These are phyloP conservation scores for Candida peoriensis DNA, from an alignment of 805 yeast genomes.

Conservation along the genomic window DNA sequence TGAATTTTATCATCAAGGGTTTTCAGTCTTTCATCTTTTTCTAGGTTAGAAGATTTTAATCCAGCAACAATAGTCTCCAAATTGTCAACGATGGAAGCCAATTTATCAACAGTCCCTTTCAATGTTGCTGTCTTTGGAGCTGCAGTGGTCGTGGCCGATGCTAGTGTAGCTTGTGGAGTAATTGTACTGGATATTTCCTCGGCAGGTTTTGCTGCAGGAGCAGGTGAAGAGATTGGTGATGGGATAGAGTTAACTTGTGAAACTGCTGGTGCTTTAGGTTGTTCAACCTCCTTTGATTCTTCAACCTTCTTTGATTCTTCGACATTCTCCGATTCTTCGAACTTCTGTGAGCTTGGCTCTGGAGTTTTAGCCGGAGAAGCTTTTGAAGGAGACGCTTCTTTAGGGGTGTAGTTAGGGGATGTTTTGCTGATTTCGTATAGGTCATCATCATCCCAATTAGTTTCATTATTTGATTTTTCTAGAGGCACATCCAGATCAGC, in stretches of 20 bases:
- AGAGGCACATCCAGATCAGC: conserved; percentile 34
- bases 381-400: too few species aligned
- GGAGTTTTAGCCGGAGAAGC: conserved; percentile 10
- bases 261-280: conserved; percentile 10
- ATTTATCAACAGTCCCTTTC: conserved; percentile 65
- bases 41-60: conserved; percentile 49
- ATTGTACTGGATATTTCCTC: too few species aligned
- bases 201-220: conserved; percentile 12
- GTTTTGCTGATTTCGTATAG: too few species aligned
- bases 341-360: conserved; percentile 8
- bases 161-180: too few species aligned
- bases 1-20: conserved; percentile 60
- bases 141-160: too few species aligned
- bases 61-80: conserved; percentile 52
- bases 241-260: conserved; percentile 8
- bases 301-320: conserved; percentile 14
- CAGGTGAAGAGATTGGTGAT: conserved; percentile 8
- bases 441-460: conserved; percentile 34
- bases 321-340: conserved; percentile 1
- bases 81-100: conserved; percentile 50
- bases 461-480: conserved; percentile 18
- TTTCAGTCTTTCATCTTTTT: conserved; percentile 58
- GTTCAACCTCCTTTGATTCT: conserved; percentile 1
- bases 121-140: conserved; percentile 49
- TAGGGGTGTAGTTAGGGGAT: too few species aligned